phyloP scores from a whole-genome alignment of 192 early-diverging fungal genomes.

The Entomortierella chlamydospora region DNA sequence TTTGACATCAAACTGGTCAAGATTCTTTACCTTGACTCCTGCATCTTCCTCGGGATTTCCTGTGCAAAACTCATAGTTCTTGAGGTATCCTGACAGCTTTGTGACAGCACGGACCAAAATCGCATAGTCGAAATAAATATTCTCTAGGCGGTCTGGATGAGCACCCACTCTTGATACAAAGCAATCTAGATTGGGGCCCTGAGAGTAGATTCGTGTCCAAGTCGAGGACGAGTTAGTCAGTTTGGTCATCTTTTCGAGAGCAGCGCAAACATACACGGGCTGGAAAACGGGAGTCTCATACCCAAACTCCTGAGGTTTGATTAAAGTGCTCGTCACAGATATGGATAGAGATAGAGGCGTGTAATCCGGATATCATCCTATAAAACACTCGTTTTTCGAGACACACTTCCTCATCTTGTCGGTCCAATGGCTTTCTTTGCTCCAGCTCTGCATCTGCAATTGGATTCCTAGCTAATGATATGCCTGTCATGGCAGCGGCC shows the following conservation, averaged over 20 bases:
- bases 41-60: constrained; percentile 69
- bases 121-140: constrained; percentile 94
- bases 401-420: constrained; percentile 68
- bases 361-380: constrained; percentile 80
- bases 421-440: background rate
- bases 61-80: constrained; percentile 78
- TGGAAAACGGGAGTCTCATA: constrained; percentile 35
- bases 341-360: constrained; percentile 95
- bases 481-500: constrained; percentile 23
- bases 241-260: no score
- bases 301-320: constrained; percentile 86
- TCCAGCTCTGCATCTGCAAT: background rate
- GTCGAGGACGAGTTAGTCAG: no score
- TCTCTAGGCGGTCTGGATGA: constrained; percentile 90
- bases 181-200: constrained; percentile 88
- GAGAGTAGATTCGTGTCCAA: no score
- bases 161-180: constrained; percentile 87
- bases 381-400: constrained; percentile 86
- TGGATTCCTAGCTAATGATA: constrained; percentile 20
- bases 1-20: no score
- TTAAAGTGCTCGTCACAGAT: constrained; percentile 95
- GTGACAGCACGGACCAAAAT: constrained; percentile 85
- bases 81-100: constrained; percentile 83
- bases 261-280: no score
- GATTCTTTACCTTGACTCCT: constrained; percentile 57